Conservation (phyloP, 305 asterid species). For the Ruellia speciosa region DNA sequence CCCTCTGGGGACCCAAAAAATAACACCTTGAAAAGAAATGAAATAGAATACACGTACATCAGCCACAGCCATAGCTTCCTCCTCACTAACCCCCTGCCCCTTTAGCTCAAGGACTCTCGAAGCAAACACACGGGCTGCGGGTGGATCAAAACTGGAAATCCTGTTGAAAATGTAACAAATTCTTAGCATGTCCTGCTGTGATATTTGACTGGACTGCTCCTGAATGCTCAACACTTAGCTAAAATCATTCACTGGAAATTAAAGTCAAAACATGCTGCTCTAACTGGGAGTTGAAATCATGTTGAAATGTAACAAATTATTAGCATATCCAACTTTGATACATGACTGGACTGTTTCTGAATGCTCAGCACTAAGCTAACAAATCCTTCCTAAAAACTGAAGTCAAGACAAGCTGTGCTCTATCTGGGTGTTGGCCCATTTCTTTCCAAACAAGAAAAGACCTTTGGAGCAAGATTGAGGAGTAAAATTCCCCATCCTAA, state of each 20-base stretch:
- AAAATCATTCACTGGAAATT: too few relatives aligned
- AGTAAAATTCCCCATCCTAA: constrained; percentile 2
- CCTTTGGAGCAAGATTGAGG: neutral
- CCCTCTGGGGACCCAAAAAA: neutral
- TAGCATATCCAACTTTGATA: too few relatives aligned
- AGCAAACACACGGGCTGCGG: constrained; percentile 70
- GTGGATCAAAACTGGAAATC: constrained; percentile 59
- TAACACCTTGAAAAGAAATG: neutral
- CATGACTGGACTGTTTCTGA: too few relatives aligned
- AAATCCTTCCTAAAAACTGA: too few relatives aligned
- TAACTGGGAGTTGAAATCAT: too few relatives aligned
- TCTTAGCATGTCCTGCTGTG: neutral
- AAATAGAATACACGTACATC: constrained; percentile 43
- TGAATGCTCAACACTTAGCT: too few relatives aligned
- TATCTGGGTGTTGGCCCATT: neutral
- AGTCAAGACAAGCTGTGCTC: neutral
- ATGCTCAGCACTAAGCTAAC: too few relatives aligned
- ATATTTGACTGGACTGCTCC: too few relatives aligned
- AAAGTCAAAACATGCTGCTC: too few relatives aligned
- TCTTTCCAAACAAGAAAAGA: constrained; percentile 11
- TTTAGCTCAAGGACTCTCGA: constrained; percentile 80
- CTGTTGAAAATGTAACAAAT: constrained; percentile 31
- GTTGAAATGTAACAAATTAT: too few relatives aligned
- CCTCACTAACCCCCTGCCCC: constrained; percentile 64
- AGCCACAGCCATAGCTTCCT: constrained; percentile 63